A percentile compares a stretch with the other conserved stretches of the same genome.
phyloP scores from a whole-genome alignment of 2,329 filamentous ascomycete species.

The Xylariaceae sp. region DNA sequence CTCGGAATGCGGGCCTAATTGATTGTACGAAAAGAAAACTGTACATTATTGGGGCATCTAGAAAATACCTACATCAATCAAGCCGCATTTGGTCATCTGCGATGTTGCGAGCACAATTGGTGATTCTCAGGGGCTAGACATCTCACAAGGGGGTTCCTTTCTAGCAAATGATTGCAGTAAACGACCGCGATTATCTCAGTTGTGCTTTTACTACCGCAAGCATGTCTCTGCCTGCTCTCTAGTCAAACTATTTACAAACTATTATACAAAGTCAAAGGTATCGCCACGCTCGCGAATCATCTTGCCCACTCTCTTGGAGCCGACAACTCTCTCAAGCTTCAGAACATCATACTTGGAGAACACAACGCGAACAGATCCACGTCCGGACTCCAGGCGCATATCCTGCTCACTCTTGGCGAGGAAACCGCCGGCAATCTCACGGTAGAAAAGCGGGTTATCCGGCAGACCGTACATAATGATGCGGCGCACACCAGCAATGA shows the following conservation, averaged over 20 bases:
- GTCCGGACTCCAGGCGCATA: conserved; percentile 49
- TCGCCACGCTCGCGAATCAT: conserved; percentile 82
- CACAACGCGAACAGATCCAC: conserved; percentile 56
- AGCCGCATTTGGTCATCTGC: background rate
- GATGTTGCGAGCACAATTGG: background rate
- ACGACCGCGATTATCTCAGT: background rate
- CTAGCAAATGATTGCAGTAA: background rate
- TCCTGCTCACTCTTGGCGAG: conserved; percentile 56
- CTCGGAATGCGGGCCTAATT: conserved; percentile 23
- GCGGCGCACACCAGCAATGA: conserved; percentile 71
- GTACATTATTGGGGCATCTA: conserved; percentile 16
- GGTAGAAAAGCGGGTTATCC: conserved; percentile 79
- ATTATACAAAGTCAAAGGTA: conserved; percentile 89
- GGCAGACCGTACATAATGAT: conserved; percentile 89
- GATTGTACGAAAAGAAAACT: conserved; percentile 29
- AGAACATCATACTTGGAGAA: conserved; percentile 89
- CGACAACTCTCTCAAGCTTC: conserved; percentile 83
- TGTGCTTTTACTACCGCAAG: conserved; percentile 2
- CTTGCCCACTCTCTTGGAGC: conserved; percentile 69
- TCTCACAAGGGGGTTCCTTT: background rate
- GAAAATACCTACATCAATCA: conserved; percentile 1
- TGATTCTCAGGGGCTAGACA: background rate
- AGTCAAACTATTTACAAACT: background rate
- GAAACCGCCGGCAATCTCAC: conserved; percentile 66
- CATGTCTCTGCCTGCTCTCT: background rate